These are phyloP conservation scores for Jaltomata sinuosa DNA, from an alignment of 257 asterid genomes.

Conservation along the genomic window DNA sequence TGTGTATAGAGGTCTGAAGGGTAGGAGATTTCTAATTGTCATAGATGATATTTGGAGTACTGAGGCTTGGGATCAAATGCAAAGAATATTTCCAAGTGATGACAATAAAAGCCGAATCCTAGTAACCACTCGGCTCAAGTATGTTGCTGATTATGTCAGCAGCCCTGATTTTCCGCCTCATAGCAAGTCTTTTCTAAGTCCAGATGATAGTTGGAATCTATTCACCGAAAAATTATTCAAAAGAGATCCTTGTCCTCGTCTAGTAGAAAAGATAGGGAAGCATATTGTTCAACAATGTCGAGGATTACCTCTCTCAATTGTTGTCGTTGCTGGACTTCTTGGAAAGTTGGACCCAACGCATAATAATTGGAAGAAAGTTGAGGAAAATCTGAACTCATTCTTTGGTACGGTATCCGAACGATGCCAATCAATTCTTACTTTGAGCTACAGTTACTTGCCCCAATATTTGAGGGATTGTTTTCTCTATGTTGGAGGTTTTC, in stretches of 20 bases:
- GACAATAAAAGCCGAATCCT: neutral
- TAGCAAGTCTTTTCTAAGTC: neutral
- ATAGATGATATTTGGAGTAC: neutral
- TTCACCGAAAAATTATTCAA: neutral
- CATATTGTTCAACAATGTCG: neutral
- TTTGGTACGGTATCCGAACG: neutral
- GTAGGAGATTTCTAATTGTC: neutral
- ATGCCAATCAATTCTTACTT: neutral
- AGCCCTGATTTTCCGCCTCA: neutral
- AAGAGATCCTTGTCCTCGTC: neutral
- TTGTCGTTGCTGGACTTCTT: neutral
- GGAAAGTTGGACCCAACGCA: neutral
- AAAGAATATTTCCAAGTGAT: neutral
- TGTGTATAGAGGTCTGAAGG: neutral
- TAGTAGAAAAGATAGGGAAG: neutral
- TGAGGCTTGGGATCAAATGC: neutral
- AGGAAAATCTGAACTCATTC: neutral
- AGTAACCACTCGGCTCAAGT: neutral
- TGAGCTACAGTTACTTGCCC: neutral
- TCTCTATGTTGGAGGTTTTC: neutral
- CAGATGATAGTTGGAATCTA: neutral
- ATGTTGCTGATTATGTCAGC: neutral
- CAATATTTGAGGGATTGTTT: neutral
- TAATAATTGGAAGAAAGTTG: neutral
- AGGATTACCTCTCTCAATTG: neutral